These are phyloP conservation scores for Suhomyces chickasaworum DNA, from an alignment of 1,139 yeast species.

Conservation along the genomic window DNA sequence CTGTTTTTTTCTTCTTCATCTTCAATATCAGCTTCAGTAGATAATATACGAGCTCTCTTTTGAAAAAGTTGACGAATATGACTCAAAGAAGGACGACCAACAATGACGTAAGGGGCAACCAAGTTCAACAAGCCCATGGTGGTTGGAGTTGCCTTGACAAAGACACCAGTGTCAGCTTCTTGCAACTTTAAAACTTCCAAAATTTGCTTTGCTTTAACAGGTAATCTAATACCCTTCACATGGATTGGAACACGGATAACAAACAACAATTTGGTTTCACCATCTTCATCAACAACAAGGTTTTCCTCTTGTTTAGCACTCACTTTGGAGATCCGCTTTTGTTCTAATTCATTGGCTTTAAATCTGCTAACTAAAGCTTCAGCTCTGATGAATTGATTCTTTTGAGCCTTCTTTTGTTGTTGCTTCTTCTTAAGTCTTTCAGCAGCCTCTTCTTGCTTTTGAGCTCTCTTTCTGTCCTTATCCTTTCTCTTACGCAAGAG, in stretches of 20 bases:
- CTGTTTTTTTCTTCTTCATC: slow-evolving; percentile 35
- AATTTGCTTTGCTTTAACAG: slow-evolving; percentile 63
- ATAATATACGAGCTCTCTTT: slow-evolving; percentile 66
- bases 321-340: slow-evolving; percentile 65
- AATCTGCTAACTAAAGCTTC: slow-evolving; percentile 70
- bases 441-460: slow-evolving; percentile 54
- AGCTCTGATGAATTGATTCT: slow-evolving; percentile 64
- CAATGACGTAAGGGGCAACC: slow-evolving; percentile 69
- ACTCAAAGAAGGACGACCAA: slow-evolving; percentile 70
- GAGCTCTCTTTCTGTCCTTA: slow-evolving; percentile 68
- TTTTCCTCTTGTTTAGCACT: slow-evolving; percentile 30
- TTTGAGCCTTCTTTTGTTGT: slow-evolving; percentile 34
- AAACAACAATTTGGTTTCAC: slow-evolving; percentile 56
- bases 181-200: slow-evolving; percentile 59
- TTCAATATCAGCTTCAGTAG: slow-evolving; percentile 36
- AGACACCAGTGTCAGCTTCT: slow-evolving; percentile 67
- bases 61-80: slow-evolving; percentile 73
- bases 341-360: slow-evolving; percentile 65
- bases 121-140: slow-evolving; percentile 63
- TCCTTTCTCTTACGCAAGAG: slow-evolving; percentile 76
- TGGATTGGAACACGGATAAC: slow-evolving; percentile 65
- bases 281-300: slow-evolving; percentile 4
- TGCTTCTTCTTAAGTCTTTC: slow-evolving; percentile 31
- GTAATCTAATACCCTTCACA: slow-evolving; percentile 61
- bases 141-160: slow-evolving; percentile 59